A percentile compares a stretch with the other conserved stretches of the same genome.
phyloP scores from a whole-genome alignment of 164 flowering plant genomes.

The Vitis cinerea region DNA sequence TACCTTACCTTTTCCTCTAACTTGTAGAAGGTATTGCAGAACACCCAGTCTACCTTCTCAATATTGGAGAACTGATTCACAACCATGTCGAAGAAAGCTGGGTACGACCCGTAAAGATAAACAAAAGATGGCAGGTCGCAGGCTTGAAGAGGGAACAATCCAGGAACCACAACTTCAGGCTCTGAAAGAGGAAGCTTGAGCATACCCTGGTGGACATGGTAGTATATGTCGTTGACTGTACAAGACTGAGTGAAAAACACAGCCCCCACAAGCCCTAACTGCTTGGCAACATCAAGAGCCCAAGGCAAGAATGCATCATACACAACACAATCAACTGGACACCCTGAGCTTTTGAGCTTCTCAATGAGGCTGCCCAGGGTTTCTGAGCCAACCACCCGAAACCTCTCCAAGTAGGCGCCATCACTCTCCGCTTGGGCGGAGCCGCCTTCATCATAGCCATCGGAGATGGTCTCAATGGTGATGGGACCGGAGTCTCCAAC shows the following conservation, averaged over 20 bases:
- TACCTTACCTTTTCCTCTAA: too few species aligned
- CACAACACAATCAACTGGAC: conserved; percentile 21
- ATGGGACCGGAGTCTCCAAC: background rate
- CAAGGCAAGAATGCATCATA: conserved; percentile 35
- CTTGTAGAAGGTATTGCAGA: too few species aligned
- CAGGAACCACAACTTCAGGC: conserved; percentile 25
- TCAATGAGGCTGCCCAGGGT: conserved; percentile 16
- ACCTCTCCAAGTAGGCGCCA: conserved; percentile 5
- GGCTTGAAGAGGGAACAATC: conserved; percentile 28
- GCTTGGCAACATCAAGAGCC: conserved; percentile 34
- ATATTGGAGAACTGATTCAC: too few species aligned
- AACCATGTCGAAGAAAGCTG: too few species aligned
- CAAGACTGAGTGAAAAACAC: conserved; percentile 39
- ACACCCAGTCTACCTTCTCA: too few species aligned
- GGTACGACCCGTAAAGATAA: background rate
- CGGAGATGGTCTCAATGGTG: conserved; percentile 13
- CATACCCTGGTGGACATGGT: conserved; percentile 23
- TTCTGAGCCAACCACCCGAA: conserved; percentile 12
- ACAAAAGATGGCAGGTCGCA: conserved; percentile 42
- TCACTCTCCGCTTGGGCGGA: background rate
- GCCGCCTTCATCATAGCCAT: conserved; percentile 25
- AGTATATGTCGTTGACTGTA: conserved; percentile 27
- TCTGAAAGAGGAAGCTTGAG: conserved; percentile 14
- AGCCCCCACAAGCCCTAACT: conserved; percentile 21
- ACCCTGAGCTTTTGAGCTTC: conserved; percentile 4